Evolutionary conservation across 345 rosid species (phyloP).

Genomic region (Citrus sp.): DNA sequence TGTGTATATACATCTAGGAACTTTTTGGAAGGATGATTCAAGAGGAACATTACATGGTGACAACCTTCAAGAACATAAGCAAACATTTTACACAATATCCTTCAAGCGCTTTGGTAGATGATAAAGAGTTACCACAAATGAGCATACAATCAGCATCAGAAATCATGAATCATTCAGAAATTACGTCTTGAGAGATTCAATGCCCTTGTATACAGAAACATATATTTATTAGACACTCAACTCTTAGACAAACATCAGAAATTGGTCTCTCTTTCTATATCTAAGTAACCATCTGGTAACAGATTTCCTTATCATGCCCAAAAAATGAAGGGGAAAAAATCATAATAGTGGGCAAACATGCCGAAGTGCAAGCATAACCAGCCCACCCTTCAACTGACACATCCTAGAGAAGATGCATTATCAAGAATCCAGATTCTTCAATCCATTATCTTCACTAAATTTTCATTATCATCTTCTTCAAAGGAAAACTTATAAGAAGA

Average conservation of each 20-base stretch:
- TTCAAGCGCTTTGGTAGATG: background rate
- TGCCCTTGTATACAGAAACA: background rate
- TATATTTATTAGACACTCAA: background rate
- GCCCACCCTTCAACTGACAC: background rate
- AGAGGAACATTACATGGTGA: conserved; percentile 97
- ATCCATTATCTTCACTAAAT: background rate
- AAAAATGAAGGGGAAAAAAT: background rate
- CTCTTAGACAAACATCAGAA: background rate
- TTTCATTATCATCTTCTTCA: background rate
- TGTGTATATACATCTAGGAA: conserved; percentile 96
- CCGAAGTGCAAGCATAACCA: background rate
- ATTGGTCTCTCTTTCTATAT: background rate
- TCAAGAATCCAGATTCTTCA: background rate
- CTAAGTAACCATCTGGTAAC: background rate
- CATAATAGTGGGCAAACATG: background rate
- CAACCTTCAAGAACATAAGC: conserved; percentile 55
- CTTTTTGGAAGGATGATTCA: conserved; percentile 92
- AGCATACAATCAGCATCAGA: background rate
- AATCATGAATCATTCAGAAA: background rate
- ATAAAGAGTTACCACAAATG: background rate
- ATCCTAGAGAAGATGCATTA: background rate
- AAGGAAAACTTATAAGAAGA: background rate
- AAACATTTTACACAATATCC: conserved; percentile 2
- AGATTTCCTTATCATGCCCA: background rate
- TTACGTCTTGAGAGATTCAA: background rate